phyloP scores from a whole-genome alignment of 2,329 filamentous ascomycete genomes.

The Sporothrix protearum region DNA sequence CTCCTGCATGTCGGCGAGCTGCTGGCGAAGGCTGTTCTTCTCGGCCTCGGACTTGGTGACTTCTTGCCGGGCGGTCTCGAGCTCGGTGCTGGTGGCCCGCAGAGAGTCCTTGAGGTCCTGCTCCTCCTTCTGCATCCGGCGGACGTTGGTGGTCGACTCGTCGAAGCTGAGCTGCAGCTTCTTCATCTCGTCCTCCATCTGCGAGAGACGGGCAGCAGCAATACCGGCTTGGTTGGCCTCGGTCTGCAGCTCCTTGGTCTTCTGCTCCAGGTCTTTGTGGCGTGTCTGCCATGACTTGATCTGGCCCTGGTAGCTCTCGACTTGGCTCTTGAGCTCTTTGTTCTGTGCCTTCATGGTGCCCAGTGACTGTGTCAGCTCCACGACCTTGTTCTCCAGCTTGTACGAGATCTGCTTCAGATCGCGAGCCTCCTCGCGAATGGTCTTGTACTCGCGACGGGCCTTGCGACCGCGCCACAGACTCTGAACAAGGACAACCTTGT shows the following conservation, averaged over 20 bases:
- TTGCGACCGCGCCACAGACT: slow-evolving; percentile 84
- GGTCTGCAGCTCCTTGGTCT: slow-evolving; percentile 88
- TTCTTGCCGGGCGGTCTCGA: slow-evolving; percentile 73
- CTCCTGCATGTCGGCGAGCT: slow-evolving; percentile 85
- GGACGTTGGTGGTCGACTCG: slow-evolving; percentile 85
- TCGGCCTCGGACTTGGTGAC: slow-evolving; percentile 77
- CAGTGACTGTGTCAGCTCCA: slow-evolving; percentile 91
- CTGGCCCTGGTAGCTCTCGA: slow-evolving; percentile 94
- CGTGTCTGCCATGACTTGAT: slow-evolving; percentile 94
- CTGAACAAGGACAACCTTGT: slow-evolving; percentile 84
- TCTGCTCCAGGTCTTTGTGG: slow-evolving; percentile 82
- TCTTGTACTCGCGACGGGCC: slow-evolving; percentile 84
- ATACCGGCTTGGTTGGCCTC: slow-evolving; percentile 98
- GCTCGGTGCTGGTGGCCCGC: slow-evolving; percentile 71
- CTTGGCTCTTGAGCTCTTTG: slow-evolving; percentile 79
- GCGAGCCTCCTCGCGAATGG: slow-evolving; percentile 86
- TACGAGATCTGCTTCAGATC: slow-evolving; percentile 99
- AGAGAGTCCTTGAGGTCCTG: slow-evolving; percentile 79
- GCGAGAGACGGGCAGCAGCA: slow-evolving; percentile 80
- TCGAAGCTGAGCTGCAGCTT: slow-evolving; percentile 85
- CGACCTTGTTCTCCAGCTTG: slow-evolving; percentile 99
- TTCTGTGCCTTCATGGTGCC: slow-evolving; percentile 93
- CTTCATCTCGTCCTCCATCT: slow-evolving; percentile 94
- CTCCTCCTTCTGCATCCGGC: slow-evolving; percentile 92
- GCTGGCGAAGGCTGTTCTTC: slow-evolving; percentile 79